phyloP scores from a whole-genome alignment of 2,329 filamentous ascomycete species.

The Aurifilum marmelostoma region DNA sequence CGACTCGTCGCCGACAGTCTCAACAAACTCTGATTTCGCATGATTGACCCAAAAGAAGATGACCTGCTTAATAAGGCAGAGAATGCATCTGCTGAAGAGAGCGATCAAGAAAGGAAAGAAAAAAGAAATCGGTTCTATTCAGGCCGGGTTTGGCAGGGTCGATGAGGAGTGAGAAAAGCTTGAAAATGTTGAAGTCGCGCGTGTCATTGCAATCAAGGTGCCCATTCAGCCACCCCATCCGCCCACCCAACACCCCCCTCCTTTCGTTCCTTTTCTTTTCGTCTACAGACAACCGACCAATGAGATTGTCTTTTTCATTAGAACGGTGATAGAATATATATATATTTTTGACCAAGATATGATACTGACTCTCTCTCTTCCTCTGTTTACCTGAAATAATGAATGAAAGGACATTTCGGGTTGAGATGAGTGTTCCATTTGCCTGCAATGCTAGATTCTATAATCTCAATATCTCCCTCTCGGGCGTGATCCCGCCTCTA shows the following conservation, averaged over 20 bases:
- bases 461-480: constrained; percentile 57
- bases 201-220: constrained; percentile 11
- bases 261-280: no score
- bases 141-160: neutral
- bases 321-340: neutral
- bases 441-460: constrained; percentile 33
- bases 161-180: neutral
- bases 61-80: neutral
- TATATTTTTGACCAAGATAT: no score
- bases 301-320: neutral
- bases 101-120: neutral
- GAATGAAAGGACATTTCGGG: no score
- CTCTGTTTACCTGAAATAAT: no score
- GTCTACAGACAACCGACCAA: neutral
- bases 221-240: neutral
- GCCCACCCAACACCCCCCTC: neutral
- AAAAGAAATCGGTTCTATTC: neutral
- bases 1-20: neutral
- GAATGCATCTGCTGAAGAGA: neutral
- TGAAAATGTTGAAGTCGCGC: neutral
- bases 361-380: no score
- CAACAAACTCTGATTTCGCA: neutral
- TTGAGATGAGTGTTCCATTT: constrained; percentile 4
- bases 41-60: neutral
- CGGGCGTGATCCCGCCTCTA: constrained; percentile 66